Evolutionary conservation across 148 eudicot genomes (phyloP).

Genomic region (Camellia japonica): DNA sequence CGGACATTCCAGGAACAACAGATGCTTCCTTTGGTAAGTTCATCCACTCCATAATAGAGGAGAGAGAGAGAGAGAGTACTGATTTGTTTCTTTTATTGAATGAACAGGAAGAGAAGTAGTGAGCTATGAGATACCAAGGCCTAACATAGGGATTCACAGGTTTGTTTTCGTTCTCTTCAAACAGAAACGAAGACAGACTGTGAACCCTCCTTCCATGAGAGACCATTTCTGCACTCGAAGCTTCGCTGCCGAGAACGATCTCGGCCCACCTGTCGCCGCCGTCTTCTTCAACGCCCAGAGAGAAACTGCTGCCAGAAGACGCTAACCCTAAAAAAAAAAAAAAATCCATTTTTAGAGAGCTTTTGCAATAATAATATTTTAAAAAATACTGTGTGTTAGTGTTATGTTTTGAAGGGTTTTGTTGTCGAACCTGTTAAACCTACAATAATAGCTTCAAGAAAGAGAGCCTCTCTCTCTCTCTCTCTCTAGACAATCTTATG

Average conservation of each 20-base stretch:
- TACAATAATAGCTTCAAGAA: conserved; percentile 3
- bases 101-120: conserved; percentile 68
- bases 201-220: conserved; percentile 47
- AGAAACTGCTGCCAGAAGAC: conserved; percentile 80
- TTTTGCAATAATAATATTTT: neutral
- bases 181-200: conserved; percentile 52
- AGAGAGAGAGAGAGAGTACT: too few species aligned
- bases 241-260: conserved; percentile 58
- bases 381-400: too few species aligned
- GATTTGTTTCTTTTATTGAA: neutral
- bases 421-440: neutral
- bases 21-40: conserved; percentile 73
- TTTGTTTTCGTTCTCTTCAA: conserved; percentile 69
- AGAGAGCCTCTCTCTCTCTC: neutral
- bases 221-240: conserved; percentile 62
- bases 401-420: too few species aligned
- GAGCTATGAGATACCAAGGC: conserved; percentile 81
- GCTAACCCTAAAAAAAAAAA: conserved; percentile 26
- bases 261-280: conserved; percentile 81
- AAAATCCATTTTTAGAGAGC: neutral
- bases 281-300: conserved; percentile 78
- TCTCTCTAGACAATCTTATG: too few species aligned
- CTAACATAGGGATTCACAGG: conserved; percentile 92
- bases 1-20: conserved; percentile 96
- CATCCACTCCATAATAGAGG: neutral